Base-by-base conservation (phyloP, 768 basidiomycete species). In the Ephemerocybe angulata region DNA sequence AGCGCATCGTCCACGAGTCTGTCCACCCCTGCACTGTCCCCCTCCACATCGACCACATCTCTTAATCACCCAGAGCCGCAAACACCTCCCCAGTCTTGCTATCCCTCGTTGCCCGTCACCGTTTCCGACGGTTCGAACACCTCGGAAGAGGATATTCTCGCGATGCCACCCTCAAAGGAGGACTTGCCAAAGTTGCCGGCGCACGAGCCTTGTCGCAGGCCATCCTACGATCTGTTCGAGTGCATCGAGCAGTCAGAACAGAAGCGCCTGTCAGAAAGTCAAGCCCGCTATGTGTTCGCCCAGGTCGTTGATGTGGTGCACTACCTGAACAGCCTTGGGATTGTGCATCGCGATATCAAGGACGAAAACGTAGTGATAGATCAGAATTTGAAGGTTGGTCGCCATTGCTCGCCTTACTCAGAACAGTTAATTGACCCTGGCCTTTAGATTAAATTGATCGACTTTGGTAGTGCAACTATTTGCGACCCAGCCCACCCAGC, bases 261-360 rank as follows among this genome's bases (percentile, higher is more conserved):
- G 66, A 88, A 88, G 58, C 82, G 86, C 11, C 80, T 98, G 43
- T 80, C 83, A 12, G 93, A 96, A 69, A 73, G 72, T 44, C 84
- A 89, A 65, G 88, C 93, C 10, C 82, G 86, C 50, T 86, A 86
- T 70, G 85, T 97, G 60, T 93, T 96, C 67, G 76, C 79, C 30
- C 95, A 98, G 71, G 83, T 97, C 41, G 90, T 92, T 49, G 88
- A 93, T 53, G 89, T 86, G 33, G 88, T 94, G 5, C 71, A 81
- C 57, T 92, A 94, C 65, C 79, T 98, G 31, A 81, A 96, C 63
- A 73, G 76, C 43, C 86, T 83, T 56, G 92, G 94, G 25, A 90
- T 98, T 61, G 85, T 88, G 0, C 96, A 99, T 68, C 87, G 96
- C 37, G 96, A 99, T 67, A 86, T 99, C 63, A 99, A 99, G 67